These are phyloP conservation scores for Crithidia bombi DNA, from an alignment of 208 protist genomes.

Conservation along the genomic window DNA sequence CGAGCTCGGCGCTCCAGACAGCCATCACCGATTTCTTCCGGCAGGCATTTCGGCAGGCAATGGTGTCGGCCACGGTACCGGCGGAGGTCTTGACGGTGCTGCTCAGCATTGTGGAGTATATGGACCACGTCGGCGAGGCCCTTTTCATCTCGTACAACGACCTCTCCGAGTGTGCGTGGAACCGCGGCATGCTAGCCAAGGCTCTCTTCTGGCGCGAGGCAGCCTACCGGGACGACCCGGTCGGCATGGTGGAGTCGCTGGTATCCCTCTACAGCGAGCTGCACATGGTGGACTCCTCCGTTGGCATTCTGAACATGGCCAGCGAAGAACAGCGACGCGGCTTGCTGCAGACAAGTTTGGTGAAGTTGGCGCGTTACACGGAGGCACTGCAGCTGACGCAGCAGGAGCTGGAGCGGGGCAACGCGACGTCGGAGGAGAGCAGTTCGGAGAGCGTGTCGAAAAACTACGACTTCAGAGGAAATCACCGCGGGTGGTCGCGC, in stretches of 20 bases:
- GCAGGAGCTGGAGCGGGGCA: conserved; percentile 67
- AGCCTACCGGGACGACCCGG: conserved; percentile 76
- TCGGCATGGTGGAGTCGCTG: conserved; percentile 73
- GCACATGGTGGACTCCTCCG: conserved; percentile 76
- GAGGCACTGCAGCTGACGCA: conserved; percentile 72
- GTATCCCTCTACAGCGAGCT: conserved; percentile 85
- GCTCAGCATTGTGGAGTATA: conserved; percentile 84
- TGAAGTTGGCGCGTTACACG: conserved; percentile 81
- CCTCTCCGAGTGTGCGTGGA: conserved; percentile 83
- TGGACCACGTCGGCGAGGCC: conserved; percentile 82
- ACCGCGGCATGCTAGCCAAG: conserved; percentile 88
- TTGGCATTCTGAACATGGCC: conserved; percentile 76
- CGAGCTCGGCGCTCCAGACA: conserved; percentile 58
- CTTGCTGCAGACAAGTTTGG: conserved; percentile 80
- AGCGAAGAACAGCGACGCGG: conserved; percentile 61
- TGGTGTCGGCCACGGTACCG: conserved; percentile 62
- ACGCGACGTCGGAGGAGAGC: conserved; percentile 40
- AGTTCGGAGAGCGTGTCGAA: conserved; percentile 41
- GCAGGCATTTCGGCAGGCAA: conserved; percentile 63
- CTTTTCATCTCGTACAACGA: conserved; percentile 66
- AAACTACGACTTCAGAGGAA: conserved; percentile 23
- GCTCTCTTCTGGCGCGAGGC: conserved; percentile 88
- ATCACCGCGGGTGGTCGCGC: conserved; percentile 40
- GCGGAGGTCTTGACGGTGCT: conserved; percentile 74
- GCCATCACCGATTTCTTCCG: conserved; percentile 70